Evolutionary conservation across 345 rosid genomes (phyloP).

Genomic region (Litchi chinensis): DNA sequence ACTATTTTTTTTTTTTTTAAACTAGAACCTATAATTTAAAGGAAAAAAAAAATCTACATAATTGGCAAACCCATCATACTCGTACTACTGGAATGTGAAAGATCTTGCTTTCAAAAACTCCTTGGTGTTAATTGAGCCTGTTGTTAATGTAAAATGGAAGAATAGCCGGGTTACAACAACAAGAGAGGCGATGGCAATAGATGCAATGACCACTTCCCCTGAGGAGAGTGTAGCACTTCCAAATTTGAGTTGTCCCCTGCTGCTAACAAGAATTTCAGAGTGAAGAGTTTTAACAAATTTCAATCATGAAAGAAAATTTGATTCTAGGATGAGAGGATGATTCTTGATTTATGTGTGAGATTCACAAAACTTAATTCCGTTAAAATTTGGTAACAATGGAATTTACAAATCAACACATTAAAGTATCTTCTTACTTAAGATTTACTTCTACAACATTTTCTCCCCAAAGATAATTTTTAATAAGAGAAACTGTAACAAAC

Average conservation of each 20-base stretch:
- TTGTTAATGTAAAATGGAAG: constrained; percentile 36
- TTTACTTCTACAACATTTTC: too few relatives aligned
- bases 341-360: too few relatives aligned
- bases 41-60: too few relatives aligned
- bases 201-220: constrained; percentile 50
- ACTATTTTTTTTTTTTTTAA: constrained; percentile 22
- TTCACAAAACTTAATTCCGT: too few relatives aligned
- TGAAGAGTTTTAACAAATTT: background rate
- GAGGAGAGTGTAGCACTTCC: constrained; percentile 55
- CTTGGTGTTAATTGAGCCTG: constrained; percentile 25
- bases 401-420: too few relatives aligned
- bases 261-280: constrained; percentile 13
- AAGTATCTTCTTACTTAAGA: too few relatives aligned
- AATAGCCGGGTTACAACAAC: constrained; percentile 52
- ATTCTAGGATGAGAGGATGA: too few relatives aligned
- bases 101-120: constrained; percentile 46
- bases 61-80: too few relatives aligned
- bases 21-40: constrained; percentile 21
- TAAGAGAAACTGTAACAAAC: too few relatives aligned
- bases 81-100: constrained; percentile 42
- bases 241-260: constrained; percentile 28
- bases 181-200: constrained; percentile 51
- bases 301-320: too few relatives aligned
- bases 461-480: too few relatives aligned
- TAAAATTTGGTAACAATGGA: too few relatives aligned